Evolutionary conservation across 257 asterid species (phyloP), one percentile per base, ranked within the genome.

Genomic region (Nyctanthes arbortristis): DNA sequence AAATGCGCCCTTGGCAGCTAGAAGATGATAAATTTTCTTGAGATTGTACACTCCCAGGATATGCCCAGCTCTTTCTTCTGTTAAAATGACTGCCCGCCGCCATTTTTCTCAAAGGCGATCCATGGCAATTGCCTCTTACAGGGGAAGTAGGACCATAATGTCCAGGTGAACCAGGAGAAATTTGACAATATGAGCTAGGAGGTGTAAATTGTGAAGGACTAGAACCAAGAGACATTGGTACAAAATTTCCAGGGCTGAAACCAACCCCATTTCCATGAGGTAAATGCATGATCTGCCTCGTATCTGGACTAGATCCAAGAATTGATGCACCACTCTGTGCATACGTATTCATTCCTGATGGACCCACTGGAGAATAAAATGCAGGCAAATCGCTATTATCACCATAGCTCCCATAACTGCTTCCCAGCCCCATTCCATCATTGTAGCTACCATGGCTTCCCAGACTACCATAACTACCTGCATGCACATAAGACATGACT

Each of bases 141-240:
- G 99, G 97, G 61, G 99, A 93, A 59, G 90, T 76, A 76, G 99
- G 97, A 76, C 97, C 97, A 72, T 89, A 91, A 58, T 91, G 96
- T 73, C 97, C 93, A 18, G 98, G 96, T 63, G 98, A 93, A 75
- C 95, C 93, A 74, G 90, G 69, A 56, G 92, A 76, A 37, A 87
- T 77, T 73, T 85, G 92, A 78, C 82, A 75, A 77, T 85, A 93
- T 29, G 91, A 81, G 77, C 89, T 84, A 32, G 97, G 97, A 81
- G 99, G 97, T 70, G 96, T 91, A 75, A 84, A 91, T 67, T 94
- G 99, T 33, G 97, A 94, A 76, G 99, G 99, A 80, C 99, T 94
- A 63, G 96, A 84, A 71, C 99, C 99, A 71, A 91, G 96, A 67
- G 97, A 91, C 99, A 91, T 89, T 1, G 96, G 96, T 31, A 85